Evolutionary conservation across 352 stramenopile species (phyloP).

Genomic region (Globisporangium heterothallicum): DNA sequence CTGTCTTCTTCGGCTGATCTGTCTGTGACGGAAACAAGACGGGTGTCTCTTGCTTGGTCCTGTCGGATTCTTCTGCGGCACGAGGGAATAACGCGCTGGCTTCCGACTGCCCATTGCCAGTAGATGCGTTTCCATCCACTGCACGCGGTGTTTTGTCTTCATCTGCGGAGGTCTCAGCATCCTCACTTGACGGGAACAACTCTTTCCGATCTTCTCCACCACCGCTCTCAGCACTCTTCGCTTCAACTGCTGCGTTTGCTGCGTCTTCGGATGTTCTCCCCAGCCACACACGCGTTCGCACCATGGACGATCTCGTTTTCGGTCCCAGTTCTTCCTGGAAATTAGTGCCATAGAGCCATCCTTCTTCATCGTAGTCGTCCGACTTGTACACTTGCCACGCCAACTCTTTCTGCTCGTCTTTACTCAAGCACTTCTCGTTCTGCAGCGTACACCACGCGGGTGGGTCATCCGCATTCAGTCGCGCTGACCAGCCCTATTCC

Average conservation of each 20-base stretch:
- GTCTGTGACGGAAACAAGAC: constrained; percentile 8
- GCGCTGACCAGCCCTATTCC: constrained; percentile 63
- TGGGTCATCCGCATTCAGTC: constrained; percentile 63
- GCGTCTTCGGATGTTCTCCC: constrained; percentile 29
- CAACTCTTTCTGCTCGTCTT: constrained; percentile 54
- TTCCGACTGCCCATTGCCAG: neutral
- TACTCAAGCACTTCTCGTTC: constrained; percentile 33
- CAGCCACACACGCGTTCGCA: constrained; percentile 82
- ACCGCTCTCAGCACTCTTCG: neutral
- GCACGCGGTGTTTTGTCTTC: constrained; percentile 6
- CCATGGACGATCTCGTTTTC: constrained; percentile 56
- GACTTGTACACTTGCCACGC: constrained; percentile 79
- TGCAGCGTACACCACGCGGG: constrained; percentile 57
- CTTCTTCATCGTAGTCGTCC: constrained; percentile 81
- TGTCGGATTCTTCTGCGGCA: too few species aligned
- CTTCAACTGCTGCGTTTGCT: constrained; percentile 12
- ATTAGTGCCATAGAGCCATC: constrained; percentile 72
- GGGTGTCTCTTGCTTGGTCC: neutral
- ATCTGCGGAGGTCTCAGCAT: neutral
- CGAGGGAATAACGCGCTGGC: neutral
- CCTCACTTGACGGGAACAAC: constrained; percentile 24
- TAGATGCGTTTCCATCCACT: constrained; percentile 9
- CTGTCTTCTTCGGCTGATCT: neutral
- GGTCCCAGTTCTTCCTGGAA: constrained; percentile 61
- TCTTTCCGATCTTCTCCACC: constrained; percentile 25